Base-by-base conservation (phyloP, 805 yeast species). In the Brettanomyces nanus region DNA sequence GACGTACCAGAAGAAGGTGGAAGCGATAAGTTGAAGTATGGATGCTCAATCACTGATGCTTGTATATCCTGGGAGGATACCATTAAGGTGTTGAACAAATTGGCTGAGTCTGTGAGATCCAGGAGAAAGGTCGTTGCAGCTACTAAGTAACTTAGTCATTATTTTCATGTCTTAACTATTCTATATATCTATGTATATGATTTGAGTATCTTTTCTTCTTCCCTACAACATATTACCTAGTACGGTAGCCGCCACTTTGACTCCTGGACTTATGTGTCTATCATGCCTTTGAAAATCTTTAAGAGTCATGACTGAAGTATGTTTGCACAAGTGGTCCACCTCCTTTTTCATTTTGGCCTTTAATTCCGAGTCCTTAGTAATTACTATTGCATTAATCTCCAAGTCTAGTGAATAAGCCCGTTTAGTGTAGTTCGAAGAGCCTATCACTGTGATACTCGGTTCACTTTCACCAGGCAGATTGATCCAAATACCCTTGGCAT, bases 31-130 rank as follows among this genome's bases (percentile, higher is more conserved):
- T 74, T 90, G 63, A 75, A 82, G 54, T 90, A 90, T 65, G 98
- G 98, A 45, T 85, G 87, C 45, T 84, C 95, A 22, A 87, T 90
- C 52, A 90, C 98, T n/a, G 98, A 90, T 62, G 95, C 96, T 23
- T 90, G 98, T 71, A 87, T 90, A 43, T 74, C 85, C 43, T 85
- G 95, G 86, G 92, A 83, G 38, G 68, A 77, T 35, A 90, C 98
- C 14, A 90, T 71, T 35, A 63, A 60, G 19, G 90, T 86, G 39
- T 69, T 90, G 50, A 71, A 69, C 36, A 66, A 68, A 36, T 74
- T 90, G 52, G 80, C 97, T 19, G 72, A 73, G 25, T 95, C 95
- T 42, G 92, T 90, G 22, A 74, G 75, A 60, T 66, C 68, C 34
- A 81, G 97, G 71, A 80, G 97, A 70, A 52, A 27, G 26, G 29